These are phyloP conservation scores for Mortierella sp. DNA, from an alignment of 371 early-diverging fungal genomes.

Conservation along the genomic window DNA sequence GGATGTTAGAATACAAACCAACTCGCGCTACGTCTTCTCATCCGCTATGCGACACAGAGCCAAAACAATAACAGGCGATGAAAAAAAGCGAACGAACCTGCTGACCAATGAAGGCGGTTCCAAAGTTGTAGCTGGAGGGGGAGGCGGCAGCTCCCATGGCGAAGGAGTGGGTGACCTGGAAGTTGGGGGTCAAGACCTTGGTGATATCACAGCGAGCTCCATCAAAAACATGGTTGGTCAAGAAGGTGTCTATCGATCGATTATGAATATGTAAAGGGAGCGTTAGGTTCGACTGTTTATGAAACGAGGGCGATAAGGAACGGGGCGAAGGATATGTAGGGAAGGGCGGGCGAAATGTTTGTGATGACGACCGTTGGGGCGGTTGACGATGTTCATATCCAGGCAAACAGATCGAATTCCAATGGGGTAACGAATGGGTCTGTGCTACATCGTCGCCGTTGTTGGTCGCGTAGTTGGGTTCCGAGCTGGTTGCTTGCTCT, in stretches of 20 bases:
- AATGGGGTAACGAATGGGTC: neutral
- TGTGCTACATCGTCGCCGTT: neutral
- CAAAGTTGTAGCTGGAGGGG: slow-evolving; percentile 93
- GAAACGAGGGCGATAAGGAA: neutral
- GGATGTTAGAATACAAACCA: neutral
- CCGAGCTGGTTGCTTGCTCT: neutral
- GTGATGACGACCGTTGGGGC: neutral
- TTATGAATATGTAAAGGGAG: neutral
- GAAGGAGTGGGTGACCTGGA: slow-evolving; percentile 95
- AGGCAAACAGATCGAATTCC: neutral
- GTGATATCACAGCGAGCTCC: slow-evolving; percentile 95
- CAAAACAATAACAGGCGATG: neutral
- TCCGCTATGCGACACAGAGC: neutral
- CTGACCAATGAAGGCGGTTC: slow-evolving; percentile 61
- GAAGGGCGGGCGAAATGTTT: neutral
- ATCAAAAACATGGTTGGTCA: slow-evolving; percentile 90
- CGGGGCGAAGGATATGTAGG: neutral
- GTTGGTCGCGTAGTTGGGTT: neutral
- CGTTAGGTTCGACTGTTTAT: neutral
- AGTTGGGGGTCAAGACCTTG: slow-evolving; percentile 90
- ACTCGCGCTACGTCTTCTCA: neutral
- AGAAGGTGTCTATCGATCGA: slow-evolving; percentile 72
- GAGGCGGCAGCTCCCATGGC: slow-evolving; percentile 86
- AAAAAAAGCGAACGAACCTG: slow-evolving; percentile 47
- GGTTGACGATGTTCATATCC: neutral